These are phyloP conservation scores for Paratinospora sagittata DNA, from an alignment of 164 flowering plant genomes.

Conservation along the genomic window DNA sequence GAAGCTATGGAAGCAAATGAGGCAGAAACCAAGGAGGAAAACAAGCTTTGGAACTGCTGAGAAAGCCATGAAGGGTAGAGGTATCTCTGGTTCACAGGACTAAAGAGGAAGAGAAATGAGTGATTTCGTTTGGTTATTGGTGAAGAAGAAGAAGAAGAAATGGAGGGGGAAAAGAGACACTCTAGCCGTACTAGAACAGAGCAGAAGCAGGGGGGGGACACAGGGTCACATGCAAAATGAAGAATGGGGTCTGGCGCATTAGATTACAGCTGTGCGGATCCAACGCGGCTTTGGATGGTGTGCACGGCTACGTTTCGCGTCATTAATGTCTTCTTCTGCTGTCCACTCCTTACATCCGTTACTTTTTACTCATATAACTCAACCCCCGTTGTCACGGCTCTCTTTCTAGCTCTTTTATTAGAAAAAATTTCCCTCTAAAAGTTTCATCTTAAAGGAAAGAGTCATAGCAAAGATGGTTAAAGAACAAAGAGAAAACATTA, in stretches of 20 bases:
- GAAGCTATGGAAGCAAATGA: neutral
- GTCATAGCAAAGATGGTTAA: too few species aligned
- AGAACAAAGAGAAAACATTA: too few species aligned
- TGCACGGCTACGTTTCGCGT: too few species aligned
- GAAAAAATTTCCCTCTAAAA: too few species aligned
- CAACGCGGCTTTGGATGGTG: conserved; percentile 1
- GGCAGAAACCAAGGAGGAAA: conserved; percentile 6
- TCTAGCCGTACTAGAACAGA: neutral
- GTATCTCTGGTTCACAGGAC: neutral
- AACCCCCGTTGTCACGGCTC: too few species aligned
- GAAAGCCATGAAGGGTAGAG: conserved; percentile 26
- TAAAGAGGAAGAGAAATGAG: neutral
- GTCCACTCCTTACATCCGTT: too few species aligned
- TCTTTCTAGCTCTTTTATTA: too few species aligned
- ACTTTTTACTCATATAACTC: too few species aligned
- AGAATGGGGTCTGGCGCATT: neutral
- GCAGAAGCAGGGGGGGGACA: neutral
- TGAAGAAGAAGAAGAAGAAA: too few species aligned
- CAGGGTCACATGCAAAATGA: conserved; percentile 3
- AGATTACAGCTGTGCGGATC: conserved; percentile 11
- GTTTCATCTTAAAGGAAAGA: too few species aligned
- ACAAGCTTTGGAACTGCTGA: conserved; percentile 14
- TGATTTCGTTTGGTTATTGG: neutral
- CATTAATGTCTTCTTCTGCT: too few species aligned
- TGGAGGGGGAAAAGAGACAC: neutral